phyloP scores from a whole-genome alignment of 352 stramenopile species.

The Phytopythium kandeliae region DNA sequence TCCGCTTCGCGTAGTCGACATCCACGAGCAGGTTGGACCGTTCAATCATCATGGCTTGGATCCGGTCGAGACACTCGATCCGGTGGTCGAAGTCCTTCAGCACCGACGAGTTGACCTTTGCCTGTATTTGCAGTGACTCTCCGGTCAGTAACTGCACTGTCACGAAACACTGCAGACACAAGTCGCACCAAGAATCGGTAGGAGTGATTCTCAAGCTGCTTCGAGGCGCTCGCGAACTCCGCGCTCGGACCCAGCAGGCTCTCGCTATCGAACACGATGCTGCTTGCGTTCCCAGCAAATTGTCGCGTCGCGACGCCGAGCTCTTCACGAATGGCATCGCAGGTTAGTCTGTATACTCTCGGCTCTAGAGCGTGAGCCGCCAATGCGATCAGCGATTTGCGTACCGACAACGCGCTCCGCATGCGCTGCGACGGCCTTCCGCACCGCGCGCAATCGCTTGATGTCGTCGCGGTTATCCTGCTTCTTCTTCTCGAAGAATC shows the following conservation, averaged over 20 bases:
- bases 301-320: constrained; percentile 5
- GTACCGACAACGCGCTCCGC: constrained; percentile 46
- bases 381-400: background rate
- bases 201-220: constrained; percentile 10
- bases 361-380: no score
- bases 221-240: constrained; percentile 6
- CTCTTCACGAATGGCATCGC: background rate
- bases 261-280: constrained; percentile 5
- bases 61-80: constrained; percentile 26
- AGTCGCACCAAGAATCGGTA: constrained; percentile 9
- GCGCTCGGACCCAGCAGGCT: constrained; percentile 1
- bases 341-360: no score
- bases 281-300: constrained; percentile 3
- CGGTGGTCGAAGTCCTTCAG: constrained; percentile 36
- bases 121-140: constrained; percentile 7
- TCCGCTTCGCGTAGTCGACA: constrained; percentile 67
- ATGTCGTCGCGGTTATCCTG: constrained; percentile 31
- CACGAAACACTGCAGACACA: background rate
- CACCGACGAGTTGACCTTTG: constrained; percentile 29
- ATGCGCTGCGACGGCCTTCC: constrained; percentile 33
- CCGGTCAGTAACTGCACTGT: constrained; percentile 1
- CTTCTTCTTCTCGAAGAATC: constrained; percentile 43
- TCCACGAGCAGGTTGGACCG: constrained; percentile 51
- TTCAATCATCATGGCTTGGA: constrained; percentile 35
- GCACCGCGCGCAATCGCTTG: constrained; percentile 34